These are phyloP conservation scores for Ocimum tenuiflorum DNA, from an alignment of 257 asterid species.

Conservation along the genomic window DNA sequence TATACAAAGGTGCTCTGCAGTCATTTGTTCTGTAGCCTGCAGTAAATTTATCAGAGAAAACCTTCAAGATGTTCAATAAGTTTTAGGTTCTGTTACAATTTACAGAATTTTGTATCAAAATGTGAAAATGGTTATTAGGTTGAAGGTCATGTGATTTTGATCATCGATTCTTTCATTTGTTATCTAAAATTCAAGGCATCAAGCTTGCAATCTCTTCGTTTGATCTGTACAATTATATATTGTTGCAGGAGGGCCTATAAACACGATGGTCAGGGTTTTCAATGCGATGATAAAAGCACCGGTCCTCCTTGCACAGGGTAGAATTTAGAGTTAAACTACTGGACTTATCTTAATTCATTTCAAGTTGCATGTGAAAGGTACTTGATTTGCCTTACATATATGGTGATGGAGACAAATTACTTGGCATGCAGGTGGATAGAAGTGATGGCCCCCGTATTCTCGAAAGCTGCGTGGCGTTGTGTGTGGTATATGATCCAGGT, in stretches of 20 bases:
- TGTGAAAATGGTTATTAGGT: too few relatives aligned
- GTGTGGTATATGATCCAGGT: conserved; percentile 94
- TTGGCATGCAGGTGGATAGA: conserved; percentile 79
- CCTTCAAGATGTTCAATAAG: too few relatives aligned
- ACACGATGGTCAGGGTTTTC: conserved; percentile 42
- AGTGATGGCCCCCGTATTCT: conserved; percentile 94
- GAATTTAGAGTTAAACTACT: conserved; percentile 23
- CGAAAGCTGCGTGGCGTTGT: conserved; percentile 75
- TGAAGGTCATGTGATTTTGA: too few relatives aligned
- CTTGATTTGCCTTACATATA: too few relatives aligned
- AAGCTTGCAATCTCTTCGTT: too few relatives aligned
- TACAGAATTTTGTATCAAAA: too few relatives aligned
- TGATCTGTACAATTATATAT: background rate
- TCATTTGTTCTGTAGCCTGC: too few relatives aligned
- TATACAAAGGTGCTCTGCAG: background rate
- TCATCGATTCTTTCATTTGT: too few relatives aligned
- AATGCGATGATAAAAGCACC: conserved; percentile 49
- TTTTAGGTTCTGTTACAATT: too few relatives aligned
- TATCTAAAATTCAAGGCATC: too few relatives aligned
- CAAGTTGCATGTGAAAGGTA: background rate
- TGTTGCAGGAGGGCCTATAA: conserved; percentile 59
- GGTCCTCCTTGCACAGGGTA: conserved; percentile 97
- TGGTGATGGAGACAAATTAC: background rate
- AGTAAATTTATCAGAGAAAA: too few relatives aligned
- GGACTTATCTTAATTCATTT: background rate